Evolutionary conservation across 139 green algal species (phyloP), one percentile per base, ranked within the genome.

Genomic region (Nannochloris sp.): DNA sequence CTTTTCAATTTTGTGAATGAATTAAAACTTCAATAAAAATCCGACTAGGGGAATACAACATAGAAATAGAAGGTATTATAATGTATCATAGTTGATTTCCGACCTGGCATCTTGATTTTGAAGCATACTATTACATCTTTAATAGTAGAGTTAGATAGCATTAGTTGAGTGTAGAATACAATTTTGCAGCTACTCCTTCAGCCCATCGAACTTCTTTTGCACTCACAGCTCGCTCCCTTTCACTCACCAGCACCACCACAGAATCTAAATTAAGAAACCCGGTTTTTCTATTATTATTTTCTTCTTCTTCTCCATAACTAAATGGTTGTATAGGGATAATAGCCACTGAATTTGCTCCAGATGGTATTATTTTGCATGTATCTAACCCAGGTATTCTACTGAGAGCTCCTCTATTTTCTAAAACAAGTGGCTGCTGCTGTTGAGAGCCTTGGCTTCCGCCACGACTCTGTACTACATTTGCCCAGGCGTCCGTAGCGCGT

Each of bases 121-220:
- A 19, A 51, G 19, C 19, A 19, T 51, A 51, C 42, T 19, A 51
- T 27, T 51, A 51, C 42, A 51, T 19, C 42, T 51, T 19, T 51
- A 51, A 51, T 51, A 51, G 42, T 19, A 27, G 42, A 27, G 42
- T 19, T 19, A 51, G 42, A 51, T 51, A 51, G 19, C 19, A 51
- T 51, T 51, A 51, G 19, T 51, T 51, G 48, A 59, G 12, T 19
- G 59, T 44, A 8, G 32, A 32, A 9, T 58, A 55, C 33, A 92
- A 70, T 76, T 92, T 92, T 6, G 38, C 27, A 5, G 71, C 81
- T 7, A 92, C 30, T 2, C 79, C 71, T 23, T 53, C 54, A 2
- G 75, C 78, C 85, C 85, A 92, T 1, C 38, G 56, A 9, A 66
- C 60, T 62, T 91, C 84, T 23, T 83, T 77, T 25, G 69, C 61